Base-by-base conservation (phyloP, 768 basidiomycete genomes). In the Suillus subalutaceus region DNA sequence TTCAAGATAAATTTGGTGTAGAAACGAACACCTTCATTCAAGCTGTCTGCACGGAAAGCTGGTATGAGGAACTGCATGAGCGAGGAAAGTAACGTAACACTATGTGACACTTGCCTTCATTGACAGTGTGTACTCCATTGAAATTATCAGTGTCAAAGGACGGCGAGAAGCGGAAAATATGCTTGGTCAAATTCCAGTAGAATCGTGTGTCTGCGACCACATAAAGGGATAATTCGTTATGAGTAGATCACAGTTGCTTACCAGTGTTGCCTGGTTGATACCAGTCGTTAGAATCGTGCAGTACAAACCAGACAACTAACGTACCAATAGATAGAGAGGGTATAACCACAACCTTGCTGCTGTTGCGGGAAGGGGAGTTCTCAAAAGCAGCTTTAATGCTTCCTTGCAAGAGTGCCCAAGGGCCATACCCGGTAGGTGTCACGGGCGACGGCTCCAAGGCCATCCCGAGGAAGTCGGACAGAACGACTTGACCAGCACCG, bases 1-100 rank as follows among this genome's bases (percentile, higher is more conserved):
- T 91, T 92, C 56, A 92, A 77, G n/a, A 92, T 86, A 32, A 91
- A 77, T 20, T 84, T 84, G 3, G 83, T 78, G 72, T 86, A 90
- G 78, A 92, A 91, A n/a, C 85, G 81, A 55, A 90, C 86, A 65
- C 84, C 84, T 70, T 90, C 88, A 64, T 89, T 72, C 71, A 89
- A 84, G 2, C 79, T 74, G 66, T 86, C 84, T 1, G 82, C 82
- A 10, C 78, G 72, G 35, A 86, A 75, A 53, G 78, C 88, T 90
- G 65, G 18, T 13, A 32, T 60, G 3, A 18, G 32, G 43, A 66
- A 20, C 59, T 32, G 35, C 32, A 66, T 74, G 56, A 74, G 67
- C 41, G 46, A 26, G 13, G 10, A 16, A n/a, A 40, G 46, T 8
- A n/a, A 55, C n/a, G 43, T 26, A 66, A 35, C 30, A 26, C 16